Evolutionary conservation across 2,329 filamentous ascomycete species (phyloP), one percentile per base, ranked within the genome.

Genomic region (Trichophyton simii): DNA sequence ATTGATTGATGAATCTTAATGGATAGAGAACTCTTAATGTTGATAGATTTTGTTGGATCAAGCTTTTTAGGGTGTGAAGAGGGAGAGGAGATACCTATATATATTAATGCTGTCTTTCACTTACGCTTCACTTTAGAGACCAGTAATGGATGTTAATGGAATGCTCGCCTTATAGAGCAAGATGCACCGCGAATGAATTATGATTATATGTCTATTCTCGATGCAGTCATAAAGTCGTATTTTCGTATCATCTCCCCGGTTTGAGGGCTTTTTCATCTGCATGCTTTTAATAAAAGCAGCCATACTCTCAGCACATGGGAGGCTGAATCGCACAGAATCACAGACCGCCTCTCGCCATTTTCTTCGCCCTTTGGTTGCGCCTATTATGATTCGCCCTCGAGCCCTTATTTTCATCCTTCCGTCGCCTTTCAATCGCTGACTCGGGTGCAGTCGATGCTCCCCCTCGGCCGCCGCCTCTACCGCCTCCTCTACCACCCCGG

Each of bases 321-420:
- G 7, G 52, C 34, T 55, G 41, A 55, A 34, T n/a, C 15, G 28
- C 42, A 46, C 13, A n/a, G 22, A 57, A 69, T 71, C 67, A 75
- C 4, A 71, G 69, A 28, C 82, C 82, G 59, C 78, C 82, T 64
- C 82, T 76, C 2, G 82, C 82, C 76, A 85, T 82, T 72, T 85
- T 85, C 70, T 75, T 82, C 54, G 82, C 83, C 62, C 82, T 74
- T 67, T 83, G 81, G 70, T 95, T 88, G 58, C 90, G 82, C 28
- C 91, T 83, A 72, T 90, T 94, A 71, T 96, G 91, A 70, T 96
- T 96, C 36, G 89, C 91, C 63, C 87, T 80, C 22, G 87, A 88
- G 2, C 86, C 81, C 72, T 96, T 96, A 67, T 85, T 88, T 28
- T 87, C 85, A 70, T 95, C 91, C 71, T 96, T 96, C 64, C 82